These are phyloP conservation scores for Globisporangium cylindrosporum DNA, from an alignment of 352 stramenopile genomes.

Conservation along the genomic window DNA sequence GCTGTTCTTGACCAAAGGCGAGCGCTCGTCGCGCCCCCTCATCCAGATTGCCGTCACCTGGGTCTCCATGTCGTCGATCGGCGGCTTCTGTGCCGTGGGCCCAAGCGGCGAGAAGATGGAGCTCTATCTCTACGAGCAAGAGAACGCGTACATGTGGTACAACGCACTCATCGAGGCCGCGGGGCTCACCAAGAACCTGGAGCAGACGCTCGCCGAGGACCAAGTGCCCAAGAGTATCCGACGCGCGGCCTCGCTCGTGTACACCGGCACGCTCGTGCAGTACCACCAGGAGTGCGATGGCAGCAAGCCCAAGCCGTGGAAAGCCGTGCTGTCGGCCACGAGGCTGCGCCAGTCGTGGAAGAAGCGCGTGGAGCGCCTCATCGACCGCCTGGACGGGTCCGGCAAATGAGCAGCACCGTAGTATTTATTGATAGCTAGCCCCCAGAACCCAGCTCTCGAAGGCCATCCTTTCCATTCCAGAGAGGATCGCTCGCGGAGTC, in stretches of 20 bases:
- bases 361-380: conserved; percentile 53
- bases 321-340: conserved; percentile 36
- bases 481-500: too few species aligned
- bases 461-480: neutral
- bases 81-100: conserved; percentile 45
- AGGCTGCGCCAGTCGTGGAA: conserved; percentile 40
- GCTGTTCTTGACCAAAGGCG: conserved; percentile 62
- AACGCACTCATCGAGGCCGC: conserved; percentile 66
- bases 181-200: conserved; percentile 42
- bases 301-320: conserved; percentile 33
- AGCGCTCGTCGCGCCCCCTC: conserved; percentile 32
- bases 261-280: conserved; percentile 64
- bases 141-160: conserved; percentile 50
- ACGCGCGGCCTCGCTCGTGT: conserved; percentile 23
- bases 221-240: conserved; percentile 18
- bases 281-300: conserved; percentile 54
- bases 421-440: conserved; percentile 8
- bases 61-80: conserved; percentile 44
- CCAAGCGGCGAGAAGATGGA: conserved; percentile 70
- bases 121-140: conserved; percentile 66
- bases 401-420: conserved; percentile 11
- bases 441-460: neutral
- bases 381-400: conserved; percentile 50
- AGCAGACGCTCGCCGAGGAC: conserved; percentile 34
- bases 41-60: conserved; percentile 65